Evolutionary conservation across 345 rosid genomes (phyloP), one percentile per base, ranked within the genome.

Genomic region (rapeseed (Brassica napus)): DNA sequence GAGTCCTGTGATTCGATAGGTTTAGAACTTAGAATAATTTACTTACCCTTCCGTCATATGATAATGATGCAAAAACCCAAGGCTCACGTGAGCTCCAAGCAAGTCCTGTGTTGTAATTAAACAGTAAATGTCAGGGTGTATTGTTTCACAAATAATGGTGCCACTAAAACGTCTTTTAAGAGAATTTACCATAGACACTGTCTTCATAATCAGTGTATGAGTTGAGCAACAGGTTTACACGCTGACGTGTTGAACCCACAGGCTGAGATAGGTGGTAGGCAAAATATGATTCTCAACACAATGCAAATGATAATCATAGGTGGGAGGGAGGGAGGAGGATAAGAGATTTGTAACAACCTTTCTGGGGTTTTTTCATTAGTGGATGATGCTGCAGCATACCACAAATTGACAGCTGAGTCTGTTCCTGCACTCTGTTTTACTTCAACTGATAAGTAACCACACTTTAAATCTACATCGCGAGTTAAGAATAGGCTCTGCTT

Each of bases 41-140:
- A 64, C 92, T 87, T 85, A 92, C 97, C 92, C 97, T 87, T 72
- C 97, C 98, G 85, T 95, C 96, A 67, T 93, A 95, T 18, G 98
- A 95, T 70, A 93, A 65, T 12, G 99, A 91, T 47, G 98, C 96
- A 82, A 91, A 95, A 65, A 93, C 81, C 93, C 88, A 93, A 57
- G 94, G 96, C 79, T 93, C 98, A 5, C 90, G 89, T 65, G 88
- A 84, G 82, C 98, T 93, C 99, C 98, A 93, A 68, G 96, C 87
- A 80, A 95, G 89, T 67, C 96, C 99, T 93, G 85, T 42, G 23
- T 58, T 73, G 68, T 66, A 6, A 71, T 62, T 39, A 30, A n/a
- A 37, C 35, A 74, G 37, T 54, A 11, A 10, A 10, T 57, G 71
- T 79, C 65, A 78, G 47, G 16, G 34, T 30, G 21, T 30, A 14